phyloP scores from a whole-genome alignment of 2,329 filamentous ascomycete species.

The Penicillium psychrosexuale region DNA sequence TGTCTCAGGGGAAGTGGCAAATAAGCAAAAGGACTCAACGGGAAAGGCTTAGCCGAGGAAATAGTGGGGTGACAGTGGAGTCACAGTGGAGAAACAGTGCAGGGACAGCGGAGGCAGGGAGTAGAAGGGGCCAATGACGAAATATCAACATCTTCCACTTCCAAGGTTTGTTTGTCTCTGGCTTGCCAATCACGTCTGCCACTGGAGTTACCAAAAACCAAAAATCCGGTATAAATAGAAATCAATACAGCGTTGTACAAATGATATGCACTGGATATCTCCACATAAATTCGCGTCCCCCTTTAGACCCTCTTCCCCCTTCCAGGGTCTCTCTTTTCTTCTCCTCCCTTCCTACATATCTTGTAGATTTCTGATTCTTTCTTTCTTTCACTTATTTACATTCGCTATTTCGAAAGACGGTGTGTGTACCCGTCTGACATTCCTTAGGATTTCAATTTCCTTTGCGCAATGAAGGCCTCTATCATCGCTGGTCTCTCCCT shows the following conservation, averaged over 20 bases:
- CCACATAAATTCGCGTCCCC: constrained; percentile 7
- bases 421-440: constrained; percentile 8
- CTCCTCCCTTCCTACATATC: not conserved
- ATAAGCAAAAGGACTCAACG: not conserved
- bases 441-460: constrained; percentile 8
- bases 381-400: constrained; percentile 8
- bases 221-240: not conserved
- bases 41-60: not conserved
- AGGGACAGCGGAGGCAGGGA: not conserved
- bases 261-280: not conserved
- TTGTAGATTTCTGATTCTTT: not conserved
- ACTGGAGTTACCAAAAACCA: not conserved
- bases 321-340: constrained; percentile 8
- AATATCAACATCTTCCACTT: not conserved
- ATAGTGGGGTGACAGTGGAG: not conserved
- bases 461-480: constrained; percentile 54
- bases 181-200: constrained; percentile 1
- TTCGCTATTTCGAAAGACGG: not conserved
- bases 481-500: constrained; percentile 53
- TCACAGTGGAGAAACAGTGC: not conserved
- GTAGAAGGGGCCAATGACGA: not conserved
- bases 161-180: not conserved
- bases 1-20: constrained; percentile 10
- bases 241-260: not conserved
- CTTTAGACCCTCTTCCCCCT: constrained; percentile 6